phyloP scores from a whole-genome alignment of 768 basidiomycete species.

The Suillus sp. region DNA sequence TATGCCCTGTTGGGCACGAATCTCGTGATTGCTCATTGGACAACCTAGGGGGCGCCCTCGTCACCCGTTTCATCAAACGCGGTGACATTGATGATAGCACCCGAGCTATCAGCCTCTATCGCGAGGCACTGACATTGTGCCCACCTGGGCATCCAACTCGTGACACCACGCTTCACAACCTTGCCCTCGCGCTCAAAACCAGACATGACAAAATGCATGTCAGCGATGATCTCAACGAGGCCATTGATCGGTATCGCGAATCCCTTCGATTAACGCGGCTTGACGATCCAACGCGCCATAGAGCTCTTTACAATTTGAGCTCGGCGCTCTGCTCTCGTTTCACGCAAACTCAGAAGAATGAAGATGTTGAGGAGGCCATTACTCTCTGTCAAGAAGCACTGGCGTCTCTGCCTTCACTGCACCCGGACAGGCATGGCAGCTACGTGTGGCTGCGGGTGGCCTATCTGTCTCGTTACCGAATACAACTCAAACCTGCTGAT shows the following conservation, averaged over 20 bases:
- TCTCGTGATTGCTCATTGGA: accelerated
- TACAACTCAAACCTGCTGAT: not conserved
- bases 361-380: not conserved
- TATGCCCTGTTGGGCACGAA: not conserved
- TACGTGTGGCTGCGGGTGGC: not conserved
- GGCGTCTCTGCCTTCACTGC: not conserved
- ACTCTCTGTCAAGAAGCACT: not conserved
- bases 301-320: not conserved
- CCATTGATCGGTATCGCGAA: not conserved
- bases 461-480: not conserved
- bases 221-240: not conserved
- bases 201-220: not conserved
- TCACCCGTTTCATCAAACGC: accelerated
- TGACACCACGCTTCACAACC: not conserved
- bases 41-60: not conserved
- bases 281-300: not conserved
- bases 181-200: not conserved
- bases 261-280: not conserved
- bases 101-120: not conserved
- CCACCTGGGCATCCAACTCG: not conserved
- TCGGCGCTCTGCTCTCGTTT: not conserved
- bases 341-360: not conserved
- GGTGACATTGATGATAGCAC: no score
- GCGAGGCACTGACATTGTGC: not conserved
- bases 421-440: no score